phyloP scores from a whole-genome alignment of 306 rosid genomes.

The Dicorynia guianensis region DNA sequence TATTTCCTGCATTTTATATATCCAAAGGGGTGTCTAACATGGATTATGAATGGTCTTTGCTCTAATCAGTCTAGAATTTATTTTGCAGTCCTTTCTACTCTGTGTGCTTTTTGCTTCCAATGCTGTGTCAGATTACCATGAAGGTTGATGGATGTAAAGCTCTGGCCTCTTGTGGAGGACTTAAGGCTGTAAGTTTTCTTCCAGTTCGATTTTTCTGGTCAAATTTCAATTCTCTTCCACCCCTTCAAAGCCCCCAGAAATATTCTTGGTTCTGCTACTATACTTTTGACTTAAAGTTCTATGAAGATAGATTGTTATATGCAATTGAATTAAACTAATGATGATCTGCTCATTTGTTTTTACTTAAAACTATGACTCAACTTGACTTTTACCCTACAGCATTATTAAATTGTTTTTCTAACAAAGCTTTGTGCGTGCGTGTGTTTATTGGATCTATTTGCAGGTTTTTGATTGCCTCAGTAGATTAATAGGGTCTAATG shows the following conservation, averaged over 20 bases:
- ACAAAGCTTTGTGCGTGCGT: too few relatives aligned
- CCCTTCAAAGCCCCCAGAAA: not conserved
- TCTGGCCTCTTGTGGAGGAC: constrained; percentile 74
- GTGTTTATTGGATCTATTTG: constrained; percentile 45
- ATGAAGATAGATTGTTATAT: constrained; percentile 8
- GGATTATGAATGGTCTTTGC: constrained; percentile 32
- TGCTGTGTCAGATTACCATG: constrained; percentile 87
- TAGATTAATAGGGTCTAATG: constrained; percentile 57
- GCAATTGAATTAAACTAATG: constrained; percentile 15
- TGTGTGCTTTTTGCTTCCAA: constrained; percentile 85
- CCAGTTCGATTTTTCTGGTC: constrained; percentile 4
- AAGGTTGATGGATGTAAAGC: constrained; percentile 73
- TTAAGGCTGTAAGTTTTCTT: constrained; percentile 67
- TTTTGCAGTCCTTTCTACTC: constrained; percentile 80
- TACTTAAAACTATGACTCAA: not conserved
- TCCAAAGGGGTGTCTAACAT: not conserved
- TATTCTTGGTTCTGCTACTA: not conserved
- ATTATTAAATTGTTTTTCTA: constrained; percentile 8
- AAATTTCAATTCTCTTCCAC: not conserved
- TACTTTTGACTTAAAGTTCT: constrained; percentile 10
- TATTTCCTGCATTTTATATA: not conserved
- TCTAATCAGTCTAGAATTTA: constrained; percentile 26
- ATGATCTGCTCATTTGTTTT: constrained; percentile 21
- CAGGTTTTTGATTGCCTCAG: constrained; percentile 84
- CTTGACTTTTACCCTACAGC: not conserved